Evolutionary conservation across 2,329 filamentous ascomycete genomes (phyloP), one percentile per base, ranked within the genome.

Genomic region (Curvularia eragrostidis): DNA sequence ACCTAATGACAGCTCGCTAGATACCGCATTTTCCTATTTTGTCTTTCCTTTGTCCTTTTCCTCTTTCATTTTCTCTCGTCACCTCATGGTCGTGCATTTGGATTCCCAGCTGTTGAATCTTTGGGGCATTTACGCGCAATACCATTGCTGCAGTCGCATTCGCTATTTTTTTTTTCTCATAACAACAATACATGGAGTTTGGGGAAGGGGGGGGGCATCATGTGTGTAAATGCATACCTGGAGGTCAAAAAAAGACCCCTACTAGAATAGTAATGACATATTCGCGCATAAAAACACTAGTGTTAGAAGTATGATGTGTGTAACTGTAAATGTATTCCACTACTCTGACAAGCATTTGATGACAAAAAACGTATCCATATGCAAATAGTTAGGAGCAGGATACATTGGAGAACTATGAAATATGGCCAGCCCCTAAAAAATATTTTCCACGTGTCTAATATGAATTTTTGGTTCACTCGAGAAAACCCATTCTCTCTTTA

Each of bases 1-100:
- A 30, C 52, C 61, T 68, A 62, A 68, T 64, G 66, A 63, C 32
- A 28, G 15, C 41, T 54, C 52, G 51, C 41, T 47, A 60, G 43
- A 46, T 53, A 54, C 58, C 52, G 61, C 48, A 30, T 52, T 44
- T 57, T 52, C 39, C 38, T 41, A 39, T 32, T 41, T 47, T 28
- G 48, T n/a, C 46, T 48, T 44, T 48, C n/a, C 26, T 34, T 46
- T 49, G 10, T 34, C 12, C 30, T 34, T 36, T 7, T 36, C 15
- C 15, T n/a, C 13, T 47, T 41, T 52, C 42, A 21, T 42, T 44
- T 30, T 52, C 12, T 34, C 44, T 52, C 39, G 41, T 48, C 34
- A 34, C 26, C 43, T 49, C 32, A 36, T n/a, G 32, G 13, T 36
- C 15, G 32, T 36, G 32, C 32, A 36, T 36, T 12, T 36, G 12